These are phyloP conservation scores for Scytalidium sp. DNA, from an alignment of 2,329 filamentous ascomycete species.

Conservation along the genomic window DNA sequence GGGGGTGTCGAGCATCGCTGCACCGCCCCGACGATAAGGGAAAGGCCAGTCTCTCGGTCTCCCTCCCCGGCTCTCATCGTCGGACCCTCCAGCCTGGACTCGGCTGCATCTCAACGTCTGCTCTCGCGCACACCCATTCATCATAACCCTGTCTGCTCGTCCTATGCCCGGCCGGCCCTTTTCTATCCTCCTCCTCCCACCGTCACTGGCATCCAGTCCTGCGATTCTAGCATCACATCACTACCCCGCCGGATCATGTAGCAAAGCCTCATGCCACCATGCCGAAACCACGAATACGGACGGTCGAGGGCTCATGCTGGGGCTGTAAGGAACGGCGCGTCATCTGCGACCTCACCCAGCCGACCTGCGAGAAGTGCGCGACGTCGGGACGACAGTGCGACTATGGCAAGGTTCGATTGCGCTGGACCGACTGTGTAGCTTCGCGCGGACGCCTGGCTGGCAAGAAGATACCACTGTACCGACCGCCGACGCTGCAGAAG, in stretches of 20 bases:
- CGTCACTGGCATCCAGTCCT: background rate
- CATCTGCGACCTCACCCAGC: constrained; percentile 38
- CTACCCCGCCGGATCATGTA: background rate
- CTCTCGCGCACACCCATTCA: too few relatives aligned
- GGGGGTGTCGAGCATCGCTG: too few relatives aligned
- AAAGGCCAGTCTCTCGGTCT: too few relatives aligned
- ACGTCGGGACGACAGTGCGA: constrained; percentile 28
- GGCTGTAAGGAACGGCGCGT: constrained; percentile 41
- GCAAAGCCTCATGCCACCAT: background rate
- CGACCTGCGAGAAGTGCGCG: constrained; percentile 35
- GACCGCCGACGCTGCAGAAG: constrained; percentile 20
- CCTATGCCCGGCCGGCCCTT: background rate
- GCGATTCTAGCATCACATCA: background rate
- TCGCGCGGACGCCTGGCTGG: constrained; percentile 29
- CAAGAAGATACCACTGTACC: constrained; percentile 26
- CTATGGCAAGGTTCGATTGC: constrained; percentile 36
- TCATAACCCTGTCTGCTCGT: too few relatives aligned
- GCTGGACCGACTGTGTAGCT: constrained; percentile 37
- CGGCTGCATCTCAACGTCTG: too few relatives aligned
- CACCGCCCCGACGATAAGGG: too few relatives aligned
- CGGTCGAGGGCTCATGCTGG: constrained; percentile 41
- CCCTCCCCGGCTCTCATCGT: too few relatives aligned
- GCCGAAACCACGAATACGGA: constrained; percentile 18
- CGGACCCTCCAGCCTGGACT: too few relatives aligned
- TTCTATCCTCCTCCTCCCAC: background rate